These are phyloP conservation scores for Acidomyces sp. DNA, from an alignment of 495 filamentous ascomycete species.

Conservation along the genomic window DNA sequence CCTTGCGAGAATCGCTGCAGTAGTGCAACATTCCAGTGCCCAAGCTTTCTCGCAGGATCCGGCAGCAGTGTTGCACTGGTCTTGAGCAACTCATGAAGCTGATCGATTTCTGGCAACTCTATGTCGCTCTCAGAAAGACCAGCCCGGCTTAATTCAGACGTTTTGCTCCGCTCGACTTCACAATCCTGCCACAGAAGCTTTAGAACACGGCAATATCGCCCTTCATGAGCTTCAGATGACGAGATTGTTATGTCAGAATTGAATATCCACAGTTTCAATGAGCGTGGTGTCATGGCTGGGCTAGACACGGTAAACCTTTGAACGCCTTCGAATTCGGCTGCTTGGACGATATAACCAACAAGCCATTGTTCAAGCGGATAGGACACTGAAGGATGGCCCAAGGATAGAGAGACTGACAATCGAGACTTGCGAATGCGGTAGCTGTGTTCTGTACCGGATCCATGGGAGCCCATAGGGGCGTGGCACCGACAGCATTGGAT, in stretches of 20 bases:
- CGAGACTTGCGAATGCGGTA: conserved; percentile 20
- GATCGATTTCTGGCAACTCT: conserved; percentile 10
- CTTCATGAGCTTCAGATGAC: conserved; percentile 22
- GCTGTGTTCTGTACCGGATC: conserved; percentile 7
- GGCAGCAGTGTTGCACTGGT: conserved; percentile 21
- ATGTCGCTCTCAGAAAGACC: conserved; percentile 19
- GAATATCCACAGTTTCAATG: conserved; percentile 27
- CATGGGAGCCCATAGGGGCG: too few relatives aligned
- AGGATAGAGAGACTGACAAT: conserved; percentile 7
- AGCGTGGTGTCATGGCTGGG: background rate
- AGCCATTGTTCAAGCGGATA: conserved; percentile 28
- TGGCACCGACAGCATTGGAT: too few relatives aligned
- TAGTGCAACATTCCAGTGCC: conserved; percentile 26
- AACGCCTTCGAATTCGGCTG: conserved; percentile 24
- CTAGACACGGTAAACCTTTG: conserved; percentile 24
- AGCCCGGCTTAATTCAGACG: background rate
- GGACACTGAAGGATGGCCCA: background rate
- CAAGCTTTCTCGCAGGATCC: conserved; percentile 20
- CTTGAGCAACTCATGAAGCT: conserved; percentile 15
- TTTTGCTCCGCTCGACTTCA: background rate
- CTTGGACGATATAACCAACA: conserved; percentile 22
- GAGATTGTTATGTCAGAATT: conserved; percentile 26
- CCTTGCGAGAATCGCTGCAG: conserved; percentile 24
- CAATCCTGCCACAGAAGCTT: conserved; percentile 25
- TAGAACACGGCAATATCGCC: conserved; percentile 22